These are phyloP conservation scores for Chrysoporthe puriensis DNA, from an alignment of 2,329 filamentous ascomycete species.

Conservation along the genomic window DNA sequence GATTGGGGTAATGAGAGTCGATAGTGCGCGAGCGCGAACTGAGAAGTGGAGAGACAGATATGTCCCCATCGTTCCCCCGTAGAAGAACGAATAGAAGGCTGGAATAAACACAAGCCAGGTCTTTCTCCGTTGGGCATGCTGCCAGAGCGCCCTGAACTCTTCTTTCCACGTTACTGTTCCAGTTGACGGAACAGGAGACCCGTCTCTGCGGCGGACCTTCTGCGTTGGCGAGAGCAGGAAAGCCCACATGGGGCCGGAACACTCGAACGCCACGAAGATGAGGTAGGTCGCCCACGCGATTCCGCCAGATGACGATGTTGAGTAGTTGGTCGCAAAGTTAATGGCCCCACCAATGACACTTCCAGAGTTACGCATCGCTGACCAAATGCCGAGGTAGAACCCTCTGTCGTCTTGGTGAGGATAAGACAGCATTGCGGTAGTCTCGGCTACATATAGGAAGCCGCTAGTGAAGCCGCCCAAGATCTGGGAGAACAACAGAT, in stretches of 20 bases:
- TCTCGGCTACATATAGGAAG: slow-evolving; percentile 41
- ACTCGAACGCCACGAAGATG: slow-evolving; percentile 36
- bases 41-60: slow-evolving; percentile 40
- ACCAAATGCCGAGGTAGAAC: slow-evolving; percentile 40
- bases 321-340: slow-evolving; percentile 38
- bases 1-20: slow-evolving; percentile 35
- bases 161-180: slow-evolving; percentile 29
- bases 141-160: slow-evolving; percentile 33
- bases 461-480: slow-evolving; percentile 29
- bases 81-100: slow-evolving; percentile 44
- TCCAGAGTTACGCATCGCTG: slow-evolving; percentile 39
- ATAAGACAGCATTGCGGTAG: slow-evolving; percentile 43
- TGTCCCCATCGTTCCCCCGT: slow-evolving; percentile 42
- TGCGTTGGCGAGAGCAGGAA: slow-evolving; percentile 35
- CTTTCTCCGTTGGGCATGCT: slow-evolving; percentile 34
- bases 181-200: slow-evolving; percentile 32
- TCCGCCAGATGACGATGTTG: slow-evolving; percentile 30
- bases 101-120: slow-evolving; percentile 40
- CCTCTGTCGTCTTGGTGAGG: slow-evolving; percentile 40
- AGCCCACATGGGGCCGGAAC: slow-evolving; percentile 37
- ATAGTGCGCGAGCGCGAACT: slow-evolving; percentile 38
- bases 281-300: slow-evolving; percentile 39
- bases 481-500: slow-evolving; percentile 38
- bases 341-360: slow-evolving; percentile 41
- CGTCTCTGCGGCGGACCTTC: slow-evolving; percentile 35